These are phyloP conservation scores for Orbilia quercus DNA, from an alignment of 2,329 filamentous ascomycete genomes.

Conservation along the genomic window DNA sequence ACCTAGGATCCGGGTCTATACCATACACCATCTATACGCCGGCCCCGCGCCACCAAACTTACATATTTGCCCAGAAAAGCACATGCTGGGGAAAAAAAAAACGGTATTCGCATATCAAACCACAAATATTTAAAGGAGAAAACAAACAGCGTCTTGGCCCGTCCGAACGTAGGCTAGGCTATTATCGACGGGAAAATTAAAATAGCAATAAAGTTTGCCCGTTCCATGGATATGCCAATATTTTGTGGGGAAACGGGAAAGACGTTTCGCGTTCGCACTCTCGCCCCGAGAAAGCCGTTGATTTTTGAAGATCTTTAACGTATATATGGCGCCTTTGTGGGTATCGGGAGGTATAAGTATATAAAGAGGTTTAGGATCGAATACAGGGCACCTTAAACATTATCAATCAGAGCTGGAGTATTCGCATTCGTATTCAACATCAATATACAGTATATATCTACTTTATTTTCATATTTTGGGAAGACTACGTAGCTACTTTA, in stretches of 20 bases:
- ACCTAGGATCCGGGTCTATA: conserved; percentile 25
- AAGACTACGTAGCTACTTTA: too few relatives aligned
- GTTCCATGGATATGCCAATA: conserved; percentile 36
- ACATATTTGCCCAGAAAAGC: conserved; percentile 11
- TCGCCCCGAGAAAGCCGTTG: conserved; percentile 31
- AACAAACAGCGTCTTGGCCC: conserved; percentile 40
- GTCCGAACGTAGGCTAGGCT: background rate
- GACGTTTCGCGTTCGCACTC: too few relatives aligned
- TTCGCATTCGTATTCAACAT: too few relatives aligned
- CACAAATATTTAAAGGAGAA: conserved; percentile 51
- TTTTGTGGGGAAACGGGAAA: conserved; percentile 35
- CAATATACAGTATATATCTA: too few relatives aligned
- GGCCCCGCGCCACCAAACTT: too few relatives aligned
- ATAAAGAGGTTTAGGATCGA: too few relatives aligned
- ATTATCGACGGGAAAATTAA: conserved; percentile 34
- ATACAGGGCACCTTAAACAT: too few relatives aligned
- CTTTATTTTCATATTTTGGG: too few relatives aligned
- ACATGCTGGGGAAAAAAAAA: background rate
- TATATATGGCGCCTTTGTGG: too few relatives aligned
- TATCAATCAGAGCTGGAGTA: too few relatives aligned
- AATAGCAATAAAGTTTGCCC: conserved; percentile 49
- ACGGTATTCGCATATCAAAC: conserved; percentile 1
- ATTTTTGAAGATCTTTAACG: too few relatives aligned
- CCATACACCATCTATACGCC: too few relatives aligned
- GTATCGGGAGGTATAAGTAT: conserved; percentile 6